Evolutionary conservation across 495 filamentous ascomycete species (phyloP), one percentile per base, ranked within the genome.

Genomic region (Trichoderma reesei): DNA sequence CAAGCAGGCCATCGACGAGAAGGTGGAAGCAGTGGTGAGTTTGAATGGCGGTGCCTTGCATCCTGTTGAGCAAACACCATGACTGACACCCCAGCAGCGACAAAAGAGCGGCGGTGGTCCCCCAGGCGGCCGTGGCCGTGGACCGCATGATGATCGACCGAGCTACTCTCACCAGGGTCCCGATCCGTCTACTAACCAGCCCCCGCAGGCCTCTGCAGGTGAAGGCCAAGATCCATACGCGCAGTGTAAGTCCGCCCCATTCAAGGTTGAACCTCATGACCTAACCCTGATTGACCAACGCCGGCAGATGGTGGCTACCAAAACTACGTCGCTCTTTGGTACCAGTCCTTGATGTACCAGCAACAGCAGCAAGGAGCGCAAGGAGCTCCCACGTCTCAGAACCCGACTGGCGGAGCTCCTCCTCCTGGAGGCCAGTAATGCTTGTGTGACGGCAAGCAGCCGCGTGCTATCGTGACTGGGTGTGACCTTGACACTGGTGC

Each of bases 11-110:
- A 94, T 94, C 59, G 87, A 88, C 72, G 90, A 92, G 61, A 94
- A 94, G 75, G 90, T 93, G n/a, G 88, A 92, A 63, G 85, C 86
- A 64, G 90, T 89, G 65, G 89, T 90, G 83, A 75, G 80, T 75
- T 41, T 26, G 26, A 56, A 31, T 8, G 20, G 8, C 14, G 16
- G 0, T 18, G 64, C 51, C 26, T 51, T 54, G 33, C 26, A 60
- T 63, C 34, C 16, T 63, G 44, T 65, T 63, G 62, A 54, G 6
- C 36, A 3, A 16, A 9, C 39, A 16, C 42, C 44, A 36, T 38
- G 63, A 62, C 72, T 80, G 67, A 77, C 72, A 14, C 56, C 63
- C 61, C 33, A 14, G 41, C 66, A 68, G 75, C 70, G 75, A 63
- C 85, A 83, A 70, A 84, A 80, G 76, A 82, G 73, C 70, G 79